phyloP scores from a whole-genome alignment of 148 eudicot species.

The Vaccinium corymbosum region DNA sequence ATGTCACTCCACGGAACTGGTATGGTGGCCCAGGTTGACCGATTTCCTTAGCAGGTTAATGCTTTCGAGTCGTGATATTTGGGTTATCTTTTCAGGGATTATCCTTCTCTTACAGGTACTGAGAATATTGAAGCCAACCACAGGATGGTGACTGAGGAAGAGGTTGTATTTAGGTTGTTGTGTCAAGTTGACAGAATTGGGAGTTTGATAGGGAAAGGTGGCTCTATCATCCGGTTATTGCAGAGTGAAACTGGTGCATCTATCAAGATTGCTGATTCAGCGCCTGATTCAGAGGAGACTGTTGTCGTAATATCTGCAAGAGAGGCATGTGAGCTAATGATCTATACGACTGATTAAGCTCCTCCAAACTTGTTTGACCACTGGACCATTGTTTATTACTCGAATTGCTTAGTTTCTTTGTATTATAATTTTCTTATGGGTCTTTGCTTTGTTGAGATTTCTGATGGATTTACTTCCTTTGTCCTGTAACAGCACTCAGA shows the following conservation, averaged over 20 bases:
- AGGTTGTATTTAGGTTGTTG: slow-evolving; percentile 46
- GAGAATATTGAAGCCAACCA: slow-evolving; percentile 33
- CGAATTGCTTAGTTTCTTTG: background rate
- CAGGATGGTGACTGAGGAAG: slow-evolving; percentile 50
- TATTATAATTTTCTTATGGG: background rate
- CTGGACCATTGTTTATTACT: background rate
- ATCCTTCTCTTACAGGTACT: slow-evolving; percentile 21
- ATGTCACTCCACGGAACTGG: slow-evolving; percentile 31
- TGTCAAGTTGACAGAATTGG: slow-evolving; percentile 50
- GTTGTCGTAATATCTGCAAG: slow-evolving; percentile 50
- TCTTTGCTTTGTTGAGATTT: background rate
- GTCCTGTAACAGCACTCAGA: slow-evolving; percentile 37
- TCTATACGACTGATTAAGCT: slow-evolving; percentile 5
- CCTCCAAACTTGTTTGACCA: background rate
- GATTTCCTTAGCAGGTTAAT: slow-evolving; percentile 22
- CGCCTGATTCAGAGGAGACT: slow-evolving; percentile 50
- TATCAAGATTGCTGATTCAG: slow-evolving; percentile 45
- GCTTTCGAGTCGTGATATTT: slow-evolving; percentile 12
- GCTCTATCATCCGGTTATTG: slow-evolving; percentile 35
- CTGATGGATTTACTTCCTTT: slow-evolving; percentile 15
- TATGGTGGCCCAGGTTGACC: slow-evolving; percentile 20
- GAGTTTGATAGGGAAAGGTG: slow-evolving; percentile 63
- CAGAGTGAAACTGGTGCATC: slow-evolving; percentile 61
- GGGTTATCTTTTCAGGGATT: slow-evolving; percentile 35
- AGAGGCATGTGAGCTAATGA: slow-evolving; percentile 43